phyloP scores from a whole-genome alignment of 352 stramenopile species.

The Phytophthora citrophthora region DNA sequence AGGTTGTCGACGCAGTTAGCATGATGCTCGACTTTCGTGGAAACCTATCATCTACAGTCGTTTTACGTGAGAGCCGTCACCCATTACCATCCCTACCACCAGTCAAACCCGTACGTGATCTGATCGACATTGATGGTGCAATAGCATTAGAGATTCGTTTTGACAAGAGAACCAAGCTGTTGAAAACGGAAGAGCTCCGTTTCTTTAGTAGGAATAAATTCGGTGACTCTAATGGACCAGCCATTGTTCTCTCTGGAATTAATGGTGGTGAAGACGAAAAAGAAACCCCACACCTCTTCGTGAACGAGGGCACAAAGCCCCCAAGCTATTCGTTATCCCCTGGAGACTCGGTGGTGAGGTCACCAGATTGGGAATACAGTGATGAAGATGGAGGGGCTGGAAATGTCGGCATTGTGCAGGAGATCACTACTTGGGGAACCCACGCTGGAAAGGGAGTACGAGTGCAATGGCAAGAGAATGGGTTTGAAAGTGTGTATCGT shows the following conservation, averaged over 20 bases:
- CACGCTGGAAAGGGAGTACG: constrained; percentile 62
- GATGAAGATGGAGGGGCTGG: constrained; percentile 76
- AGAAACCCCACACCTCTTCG: constrained; percentile 47
- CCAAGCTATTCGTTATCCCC: constrained; percentile 37
- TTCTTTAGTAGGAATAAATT: constrained; percentile 19
- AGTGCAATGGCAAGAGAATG: constrained; percentile 56
- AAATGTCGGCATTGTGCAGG: constrained; percentile 59
- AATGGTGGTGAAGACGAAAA: constrained; percentile 39
- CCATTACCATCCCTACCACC: constrained; percentile 22
- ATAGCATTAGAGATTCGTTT: constrained; percentile 75
- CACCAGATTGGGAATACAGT: constrained; percentile 73
- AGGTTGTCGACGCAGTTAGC: constrained; percentile 58
- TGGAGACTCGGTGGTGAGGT: constrained; percentile 63
- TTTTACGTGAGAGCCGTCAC: constrained; percentile 63
- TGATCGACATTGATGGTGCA: constrained; percentile 53
- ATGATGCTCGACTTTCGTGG: constrained; percentile 67
- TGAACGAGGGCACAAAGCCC: constrained; percentile 37
- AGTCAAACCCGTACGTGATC: constrained; percentile 10
- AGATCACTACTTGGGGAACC: constrained; percentile 56
- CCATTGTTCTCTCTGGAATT: constrained; percentile 36
- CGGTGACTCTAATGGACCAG: background rate
- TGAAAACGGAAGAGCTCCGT: constrained; percentile 34
- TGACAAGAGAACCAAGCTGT: constrained; percentile 61
- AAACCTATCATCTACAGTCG: constrained; percentile 35
- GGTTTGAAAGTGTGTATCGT: constrained; percentile 57